Base-by-base conservation (phyloP, 345 rosid species). In the Raphanus raphanistrum region DNA sequence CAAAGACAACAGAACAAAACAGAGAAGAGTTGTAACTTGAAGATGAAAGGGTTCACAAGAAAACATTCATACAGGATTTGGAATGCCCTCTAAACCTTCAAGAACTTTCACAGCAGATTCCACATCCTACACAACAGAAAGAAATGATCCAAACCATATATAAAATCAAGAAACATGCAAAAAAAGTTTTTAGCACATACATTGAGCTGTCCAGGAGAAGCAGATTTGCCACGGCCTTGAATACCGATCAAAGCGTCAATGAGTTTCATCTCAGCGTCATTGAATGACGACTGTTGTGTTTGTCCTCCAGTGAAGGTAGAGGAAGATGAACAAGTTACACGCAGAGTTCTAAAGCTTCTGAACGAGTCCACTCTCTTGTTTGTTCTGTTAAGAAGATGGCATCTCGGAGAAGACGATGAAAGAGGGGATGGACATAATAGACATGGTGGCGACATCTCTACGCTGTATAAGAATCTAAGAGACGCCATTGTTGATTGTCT, bases 161-260 rank as follows among this genome's bases (percentile, higher is more conserved):
- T 27, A 13, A 62, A 60, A 0, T 6, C 71, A 38, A 73, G 61
- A 73, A 63, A 63, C 71, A 63, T 28, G 60, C 38, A 8, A 8
- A 8, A 8, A 48, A 10, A 13, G n/a, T 25, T 5, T 58, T 10
- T 5, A 8, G n/a, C 55, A 2, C 45, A 31, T 81, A 93, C 97
- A 77, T 81, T 84, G 72, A 92, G 97, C 76, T 95, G 97, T 76
- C 5, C 84, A 50, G 94, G 84, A 71, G 97, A 80, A 35, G 96
- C 99, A 0, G 96, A 90, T 76, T 87, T 86, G 66, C 98, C 98
- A 33, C 98, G 86, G 78, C 98, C 99, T 86, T 95, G 99, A 73
- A 95, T 90, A 8, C 99, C 97, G 6, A 90, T 85, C 12, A 95
- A 90, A 2, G 99, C 99, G 31, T 90, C 87, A 60, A 95, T 83